Evolutionary conservation across 73 alveolate species (phyloP), one percentile per base, ranked within the genome.

Genomic region (Urostyla sp.): DNA sequence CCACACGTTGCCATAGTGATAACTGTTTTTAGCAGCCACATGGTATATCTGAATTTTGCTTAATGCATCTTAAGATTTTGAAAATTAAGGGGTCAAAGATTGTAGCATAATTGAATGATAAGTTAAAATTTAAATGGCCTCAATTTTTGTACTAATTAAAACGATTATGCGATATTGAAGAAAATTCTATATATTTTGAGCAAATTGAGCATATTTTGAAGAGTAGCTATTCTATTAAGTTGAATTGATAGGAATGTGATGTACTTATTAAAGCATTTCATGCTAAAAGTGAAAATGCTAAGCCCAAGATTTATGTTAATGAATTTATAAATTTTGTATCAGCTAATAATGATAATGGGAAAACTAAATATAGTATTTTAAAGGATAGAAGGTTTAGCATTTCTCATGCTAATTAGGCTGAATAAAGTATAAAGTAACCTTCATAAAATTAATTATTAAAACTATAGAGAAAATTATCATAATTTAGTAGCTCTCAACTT

Each of bases 41-140:
- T 10, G 83, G 72, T 8, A 21, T 48, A 7, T 36, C 48, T 3
- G 57, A 21, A n/a, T 69, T 46, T 46, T 69, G 83, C 58, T 16
- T 46, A 34, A 69, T 69, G 83, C 83, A 69, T 31, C 13, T 69
- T 5, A 69, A 48, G 48, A 48, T 69, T 49, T 1, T 69, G 52
- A 2, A 44, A 49, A 69, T 46, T 49, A 69, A 69, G 55, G 27
- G 72, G 36, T 46, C 44, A 10, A 63, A 63, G 60, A 63, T 63
- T 37, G 24, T 63, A 7, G 31, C 37, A 23, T 26, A 23, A 21
- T 10, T 63, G 7, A 4, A 40, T 38, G 18, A 5, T 2, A 3
- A 40, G 38, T 32, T 63, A 10, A 60, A 60, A 1, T 18, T 10
- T 4, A 63, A 38, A 40, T 63, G 79, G 79, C 79, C 79, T 37